Evolutionary conservation across 768 basidiomycete genomes (phyloP).

Genomic region (Collybiopsis luxurians): DNA sequence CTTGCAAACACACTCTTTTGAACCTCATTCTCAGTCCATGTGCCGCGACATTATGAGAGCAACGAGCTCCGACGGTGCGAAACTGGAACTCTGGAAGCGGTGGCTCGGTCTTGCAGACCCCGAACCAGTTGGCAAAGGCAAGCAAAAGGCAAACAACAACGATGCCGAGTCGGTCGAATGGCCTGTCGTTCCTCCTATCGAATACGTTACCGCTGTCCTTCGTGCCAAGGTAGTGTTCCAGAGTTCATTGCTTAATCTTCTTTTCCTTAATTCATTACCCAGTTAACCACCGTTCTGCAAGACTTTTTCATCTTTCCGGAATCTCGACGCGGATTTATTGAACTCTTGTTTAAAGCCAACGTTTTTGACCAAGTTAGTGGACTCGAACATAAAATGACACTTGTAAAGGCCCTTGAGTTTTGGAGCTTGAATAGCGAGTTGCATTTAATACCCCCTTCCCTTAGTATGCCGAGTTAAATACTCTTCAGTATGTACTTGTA

Average conservation of each 20-base stretch:
- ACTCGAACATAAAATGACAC: neutral
- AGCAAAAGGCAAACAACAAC: slow-evolving; percentile 18
- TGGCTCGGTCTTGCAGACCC: slow-evolving; percentile 54
- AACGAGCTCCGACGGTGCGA: slow-evolving; percentile 65
- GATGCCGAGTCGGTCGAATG: slow-evolving; percentile 21
- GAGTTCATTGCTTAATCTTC: neutral
- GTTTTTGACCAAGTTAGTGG: slow-evolving; percentile 23
- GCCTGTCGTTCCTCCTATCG: slow-evolving; percentile 26
- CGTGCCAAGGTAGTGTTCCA: slow-evolving; percentile 52
- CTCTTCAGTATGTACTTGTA: neutral
- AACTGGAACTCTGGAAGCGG: slow-evolving; percentile 69
- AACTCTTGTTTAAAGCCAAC: slow-evolving; percentile 47
- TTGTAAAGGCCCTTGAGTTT: slow-evolving; percentile 1
- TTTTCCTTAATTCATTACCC: slow-evolving; percentile 10
- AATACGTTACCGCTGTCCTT: slow-evolving; percentile 50
- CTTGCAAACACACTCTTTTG: neutral
- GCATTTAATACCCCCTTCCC: neutral
- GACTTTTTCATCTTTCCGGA: slow-evolving; percentile 70
- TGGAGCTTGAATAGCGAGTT: slow-evolving; percentile 5
- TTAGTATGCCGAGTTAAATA: neutral
- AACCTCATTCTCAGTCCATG: slow-evolving; percentile 16
- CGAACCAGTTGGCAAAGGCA: neutral
- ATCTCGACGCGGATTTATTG: slow-evolving; percentile 66
- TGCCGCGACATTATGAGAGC: slow-evolving; percentile 50
- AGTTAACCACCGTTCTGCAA: slow-evolving; percentile 33